Conservation (phyloP, 2,329 filamentous ascomycete genomes). For the Aureobasidium sp. region DNA sequence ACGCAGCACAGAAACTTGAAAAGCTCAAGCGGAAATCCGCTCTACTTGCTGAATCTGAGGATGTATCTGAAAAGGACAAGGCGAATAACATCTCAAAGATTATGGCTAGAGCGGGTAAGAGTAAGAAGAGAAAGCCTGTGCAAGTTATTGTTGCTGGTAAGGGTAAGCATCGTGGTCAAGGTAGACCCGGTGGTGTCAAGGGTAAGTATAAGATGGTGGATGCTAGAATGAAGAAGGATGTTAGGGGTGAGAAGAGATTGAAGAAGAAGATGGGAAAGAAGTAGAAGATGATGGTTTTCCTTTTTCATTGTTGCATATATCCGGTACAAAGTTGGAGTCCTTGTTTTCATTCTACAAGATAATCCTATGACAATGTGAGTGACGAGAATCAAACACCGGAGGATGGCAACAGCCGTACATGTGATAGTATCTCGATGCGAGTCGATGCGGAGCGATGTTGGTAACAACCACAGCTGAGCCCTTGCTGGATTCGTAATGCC, state of each 20-base stretch:
- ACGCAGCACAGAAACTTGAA: conserved; percentile 89
- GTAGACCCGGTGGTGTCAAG: conserved; percentile 91
- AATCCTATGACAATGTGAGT: no score
- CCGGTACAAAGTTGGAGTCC: no score
- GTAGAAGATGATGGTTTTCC: background rate
- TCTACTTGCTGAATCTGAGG: conserved; percentile 87
- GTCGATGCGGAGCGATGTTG: no score
- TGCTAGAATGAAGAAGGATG: conserved; percentile 95
- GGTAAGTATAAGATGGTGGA: conserved; percentile 99
- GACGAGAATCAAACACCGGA: no score
- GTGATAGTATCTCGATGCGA: no score
- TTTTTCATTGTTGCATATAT: no score
- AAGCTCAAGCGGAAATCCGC: conserved; percentile 99
- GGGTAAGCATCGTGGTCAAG: conserved; percentile 84
- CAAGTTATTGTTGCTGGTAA: conserved; percentile 92
- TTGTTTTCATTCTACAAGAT: no score
- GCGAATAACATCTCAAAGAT: conserved; percentile 83
- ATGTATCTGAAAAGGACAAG: conserved; percentile 97
- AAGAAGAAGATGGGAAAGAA: conserved; percentile 57
- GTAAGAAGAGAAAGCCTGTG: conserved; percentile 85
- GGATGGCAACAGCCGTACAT: no score
- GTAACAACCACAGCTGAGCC: no score
- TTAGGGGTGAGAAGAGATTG: conserved; percentile 84
- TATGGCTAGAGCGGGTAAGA: conserved; percentile 83
- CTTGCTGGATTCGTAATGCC: no score